Evolutionary conservation across 169 alveolate genomes (phyloP), one percentile per base, ranked within the genome.

Genomic region (Plasmodium vinckei): DNA sequence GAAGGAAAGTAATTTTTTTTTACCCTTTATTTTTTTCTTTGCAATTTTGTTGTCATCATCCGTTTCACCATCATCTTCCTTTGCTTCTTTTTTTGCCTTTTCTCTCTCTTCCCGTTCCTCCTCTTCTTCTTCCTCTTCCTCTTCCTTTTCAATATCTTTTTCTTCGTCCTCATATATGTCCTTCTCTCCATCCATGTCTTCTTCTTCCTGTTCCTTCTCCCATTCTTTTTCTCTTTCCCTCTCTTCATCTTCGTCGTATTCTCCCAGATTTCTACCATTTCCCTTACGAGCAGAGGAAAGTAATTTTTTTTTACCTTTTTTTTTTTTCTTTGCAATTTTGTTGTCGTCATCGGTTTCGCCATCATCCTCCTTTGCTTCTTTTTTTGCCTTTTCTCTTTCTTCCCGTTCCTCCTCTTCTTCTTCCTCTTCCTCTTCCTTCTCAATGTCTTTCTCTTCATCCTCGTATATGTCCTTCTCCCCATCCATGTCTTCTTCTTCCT

Each of bases 231-330:
- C 9, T 59, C 13, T 13, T 13, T 59, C n/a, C 39, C n/a, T 0
- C 1, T 33, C 42, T 0, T 49, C 25, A 9, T 2, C 73, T 1
- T 0, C 53, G 9, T 64, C 72, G 2, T 33, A 7, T 5, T n/a
- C 10, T 9, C 1, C 39, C 17, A 19, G 25, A 21, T 21, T 0
- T 0, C 57, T 5, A 15, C 49, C 15, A 73, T 17, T 15, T 73
- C 68, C 53, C 63, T 49, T 17, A 53, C 21, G 27, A 3, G 27
- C 9, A 12, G 15, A 15, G 69, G 15, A 19, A 17, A 60, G 59
- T 64, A 56, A 54, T 25, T 77, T 68, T 68, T 65, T 21, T 21
- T 21, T 79, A 1, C 53, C 89, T 60, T 51, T 7, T 13, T 1
- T 0, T 47, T 47, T 47, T 47, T 1, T 1, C 0, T 21, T 21